Base-by-base conservation (phyloP, 306 rosid species). In the Fragaria nilgerrensis region DNA sequence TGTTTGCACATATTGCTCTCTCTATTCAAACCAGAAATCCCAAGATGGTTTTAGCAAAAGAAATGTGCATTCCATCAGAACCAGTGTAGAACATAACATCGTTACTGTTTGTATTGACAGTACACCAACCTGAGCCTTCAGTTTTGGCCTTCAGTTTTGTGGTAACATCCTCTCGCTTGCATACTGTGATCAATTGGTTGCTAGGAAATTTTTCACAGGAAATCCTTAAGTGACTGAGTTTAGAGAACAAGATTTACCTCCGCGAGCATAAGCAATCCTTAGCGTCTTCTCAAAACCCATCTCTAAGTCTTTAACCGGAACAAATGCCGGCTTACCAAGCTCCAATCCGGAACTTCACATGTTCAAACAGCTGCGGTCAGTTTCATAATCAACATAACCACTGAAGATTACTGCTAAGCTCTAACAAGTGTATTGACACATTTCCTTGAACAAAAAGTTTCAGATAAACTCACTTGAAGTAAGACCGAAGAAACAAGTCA, bases 261-360 rank as follows among this genome's bases (percentile, higher is more conserved):
- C 98, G 75, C 85, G 89, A 76, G 92, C 89, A 79, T 85, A 90
- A 82, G 97, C 98, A 70, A 94, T 92, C 85, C 90, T 92, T 11
- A 90, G 88, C 62, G 90, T 90, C 89, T 92, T 94, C 73, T 94
- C 98, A 75, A 94, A 92, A 20, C 98, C 98, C 98, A 94, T 94
- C 77, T 94, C 97, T 7, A 83, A 41, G 90, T 92, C 98, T 72
- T 80, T 89, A 85, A 92, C 96, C 20, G 88, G 93, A 76, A 94
- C 89, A 81, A 94, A 89, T 53, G 97, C 86, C 55, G 98, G 98
- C 82, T 84, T 94, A 76, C 97, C 97, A 78, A 90, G 85, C 85
- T 83, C 93, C 91, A 90, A 88, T 76, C 81, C 90, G 65, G 71
- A 86, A 77, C 98, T 94, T 80, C 74, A 81, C 20, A 20, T 47